phyloP scores from a whole-genome alignment of 2,329 filamentous ascomycete species.

The Pseudohalonectria lignicola region DNA sequence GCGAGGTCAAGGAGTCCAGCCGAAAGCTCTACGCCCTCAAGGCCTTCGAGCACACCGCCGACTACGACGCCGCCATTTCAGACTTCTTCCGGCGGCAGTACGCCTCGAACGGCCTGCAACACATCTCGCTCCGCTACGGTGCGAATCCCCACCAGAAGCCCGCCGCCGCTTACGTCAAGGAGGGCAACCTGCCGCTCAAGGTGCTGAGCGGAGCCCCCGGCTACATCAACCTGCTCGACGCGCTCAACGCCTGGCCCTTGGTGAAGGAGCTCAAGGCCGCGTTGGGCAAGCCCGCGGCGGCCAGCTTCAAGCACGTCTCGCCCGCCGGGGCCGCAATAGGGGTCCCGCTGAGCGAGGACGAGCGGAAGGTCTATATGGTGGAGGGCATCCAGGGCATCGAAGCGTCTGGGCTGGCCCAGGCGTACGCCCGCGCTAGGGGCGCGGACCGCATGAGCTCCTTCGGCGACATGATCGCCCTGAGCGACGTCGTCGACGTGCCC shows the following conservation, averaged over 20 bases:
- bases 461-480: constrained; percentile 90
- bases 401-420: constrained; percentile 76
- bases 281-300: constrained; percentile 78
- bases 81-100: constrained; percentile 98
- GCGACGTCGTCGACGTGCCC: constrained; percentile 78
- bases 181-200: constrained; percentile 81
- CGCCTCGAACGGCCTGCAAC: constrained; percentile 71
- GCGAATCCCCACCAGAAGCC: constrained; percentile 98
- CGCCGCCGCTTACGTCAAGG: constrained; percentile 68
- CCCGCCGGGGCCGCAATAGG: constrained; percentile 93
- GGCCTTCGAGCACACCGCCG: constrained; percentile 95
- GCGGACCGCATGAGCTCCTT: constrained; percentile 99
- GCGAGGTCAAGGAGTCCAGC: constrained; percentile 75
- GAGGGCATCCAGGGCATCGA: constrained; percentile 88
- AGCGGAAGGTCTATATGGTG: constrained; percentile 98
- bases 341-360: constrained; percentile 70
- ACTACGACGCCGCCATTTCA: constrained; percentile 90
- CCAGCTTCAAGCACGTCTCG: constrained; percentile 98
- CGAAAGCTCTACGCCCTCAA: constrained; percentile 89
- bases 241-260: constrained; percentile 90
- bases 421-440: constrained; percentile 89
- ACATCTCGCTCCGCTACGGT: constrained; percentile 82
- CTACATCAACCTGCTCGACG: constrained; percentile 95
- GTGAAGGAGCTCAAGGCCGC: constrained; percentile 93
- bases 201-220: constrained; percentile 81